Conservation (phyloP, 192 early-diverging fungal genomes). For the Linnemannia exigua region DNA sequence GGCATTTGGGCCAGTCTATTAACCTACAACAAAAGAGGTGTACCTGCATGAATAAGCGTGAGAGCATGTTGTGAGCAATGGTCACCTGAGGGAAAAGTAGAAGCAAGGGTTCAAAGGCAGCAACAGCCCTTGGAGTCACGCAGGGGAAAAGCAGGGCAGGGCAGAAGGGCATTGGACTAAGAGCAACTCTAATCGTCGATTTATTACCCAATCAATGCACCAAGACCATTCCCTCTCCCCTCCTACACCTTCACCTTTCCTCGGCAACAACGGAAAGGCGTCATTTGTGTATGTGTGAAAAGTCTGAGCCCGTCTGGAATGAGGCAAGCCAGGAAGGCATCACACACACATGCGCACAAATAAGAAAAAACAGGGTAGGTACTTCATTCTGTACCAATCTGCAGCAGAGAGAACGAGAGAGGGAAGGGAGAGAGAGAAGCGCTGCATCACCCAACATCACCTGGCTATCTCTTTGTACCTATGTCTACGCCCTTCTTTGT, state of each 20-base stretch:
- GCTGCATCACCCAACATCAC: background rate
- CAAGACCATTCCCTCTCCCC: background rate
- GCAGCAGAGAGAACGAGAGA: background rate
- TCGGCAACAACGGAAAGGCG: background rate
- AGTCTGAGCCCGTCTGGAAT: constrained; percentile 6
- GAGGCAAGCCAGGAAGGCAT: no score
- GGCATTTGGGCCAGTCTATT: background rate
- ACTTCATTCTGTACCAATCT: background rate
- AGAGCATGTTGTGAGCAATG: no score
- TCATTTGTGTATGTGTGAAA: background rate
- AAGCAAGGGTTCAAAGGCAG: background rate
- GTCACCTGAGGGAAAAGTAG: background rate
- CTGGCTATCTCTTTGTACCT: background rate
- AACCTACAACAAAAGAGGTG: background rate
- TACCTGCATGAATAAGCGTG: background rate
- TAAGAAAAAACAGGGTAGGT: background rate
- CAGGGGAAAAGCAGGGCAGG: background rate
- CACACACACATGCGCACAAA: background rate
- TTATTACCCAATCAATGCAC: background rate
- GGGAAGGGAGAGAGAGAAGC: background rate
- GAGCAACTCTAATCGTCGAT: background rate
- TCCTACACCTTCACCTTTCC: background rate
- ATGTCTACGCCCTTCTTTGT: background rate
- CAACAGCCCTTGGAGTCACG: background rate
- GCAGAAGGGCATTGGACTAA: background rate